Evolutionary conservation across 108 stramenopile species (phyloP).

Genomic region (Cylindrotheca closterium): DNA sequence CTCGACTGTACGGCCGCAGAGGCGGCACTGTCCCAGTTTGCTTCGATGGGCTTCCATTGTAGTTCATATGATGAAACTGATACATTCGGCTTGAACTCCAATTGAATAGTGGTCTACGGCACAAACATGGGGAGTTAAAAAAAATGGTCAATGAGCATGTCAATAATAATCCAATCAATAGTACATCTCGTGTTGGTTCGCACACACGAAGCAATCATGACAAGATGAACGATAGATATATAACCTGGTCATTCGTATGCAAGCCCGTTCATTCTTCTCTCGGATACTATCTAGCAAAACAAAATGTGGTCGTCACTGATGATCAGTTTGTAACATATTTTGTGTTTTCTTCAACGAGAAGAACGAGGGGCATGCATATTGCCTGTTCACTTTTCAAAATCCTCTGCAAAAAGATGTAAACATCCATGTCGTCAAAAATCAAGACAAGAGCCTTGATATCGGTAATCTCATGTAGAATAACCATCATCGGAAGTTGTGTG

Average conservation of each 20-base stretch:
- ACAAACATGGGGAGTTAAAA: not conserved
- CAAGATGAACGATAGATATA: not conserved
- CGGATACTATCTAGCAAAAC: conserved; percentile 67
- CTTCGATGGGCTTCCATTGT: conserved; percentile 38
- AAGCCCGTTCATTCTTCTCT: conserved; percentile 23
- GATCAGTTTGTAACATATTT: conserved; percentile 35
- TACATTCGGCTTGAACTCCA: conserved; percentile 41
- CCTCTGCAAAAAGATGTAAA: not conserved
- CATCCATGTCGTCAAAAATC: not conserved
- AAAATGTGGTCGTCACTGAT: conserved; percentile 15
- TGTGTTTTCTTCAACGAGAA: conserved; percentile 26
- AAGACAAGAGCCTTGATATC: conserved; percentile 2
- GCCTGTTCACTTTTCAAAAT: not conserved
- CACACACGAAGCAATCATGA: not conserved
- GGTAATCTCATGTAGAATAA: conserved; percentile 63
- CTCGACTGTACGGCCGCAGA: conserved; percentile 1
- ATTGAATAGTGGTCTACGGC: conserved; percentile 36
- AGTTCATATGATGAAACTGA: conserved; percentile 32
- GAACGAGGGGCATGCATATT: not conserved
- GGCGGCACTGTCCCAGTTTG: conserved; percentile 8
- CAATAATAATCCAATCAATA: not conserved
- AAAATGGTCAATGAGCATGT: not conserved
- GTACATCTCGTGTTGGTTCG: too few relatives aligned
- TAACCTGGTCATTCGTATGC: not conserved
- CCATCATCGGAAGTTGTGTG: conserved; percentile 35